Percentiles rank a stretch among this genome's conserved stretches.
These are phyloP conservation scores for Botrytis sinoallii DNA, from an alignment of 2,329 filamentous ascomycete genomes.

Conservation along the genomic window DNA sequence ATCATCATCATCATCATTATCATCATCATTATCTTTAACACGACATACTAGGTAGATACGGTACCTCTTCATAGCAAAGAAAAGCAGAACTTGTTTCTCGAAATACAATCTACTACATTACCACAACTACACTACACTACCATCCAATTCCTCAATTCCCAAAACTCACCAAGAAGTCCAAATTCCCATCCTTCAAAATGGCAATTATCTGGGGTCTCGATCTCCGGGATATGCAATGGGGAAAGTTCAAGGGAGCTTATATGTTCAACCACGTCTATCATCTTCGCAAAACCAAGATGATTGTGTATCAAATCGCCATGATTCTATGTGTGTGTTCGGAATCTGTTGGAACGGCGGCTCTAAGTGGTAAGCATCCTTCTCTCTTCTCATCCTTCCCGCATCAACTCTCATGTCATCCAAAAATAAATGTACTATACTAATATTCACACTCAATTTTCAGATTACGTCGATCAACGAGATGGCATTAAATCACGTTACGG, in stretches of 20 bases:
- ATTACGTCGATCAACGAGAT: slow-evolving; percentile 54
- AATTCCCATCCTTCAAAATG: neutral
- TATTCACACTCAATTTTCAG: slow-evolving; percentile 33
- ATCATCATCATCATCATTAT: neutral
- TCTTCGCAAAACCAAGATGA: slow-evolving; percentile 55
- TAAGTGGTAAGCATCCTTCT: slow-evolving; percentile 45
- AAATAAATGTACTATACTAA: neutral
- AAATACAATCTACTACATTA: neutral
- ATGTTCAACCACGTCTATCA: slow-evolving; percentile 57
- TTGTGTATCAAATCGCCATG: slow-evolving; percentile 58
- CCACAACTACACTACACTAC: neutral
- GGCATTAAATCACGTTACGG: slow-evolving; percentile 43
- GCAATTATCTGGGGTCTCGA: slow-evolving; percentile 55
- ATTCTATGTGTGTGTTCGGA: slow-evolving; percentile 56
- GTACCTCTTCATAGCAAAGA: neutral
- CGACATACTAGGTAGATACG: neutral
- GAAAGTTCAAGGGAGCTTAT: slow-evolving; percentile 54
- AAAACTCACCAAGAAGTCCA: too few relatives aligned
- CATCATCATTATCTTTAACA: neutral
- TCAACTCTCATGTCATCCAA: neutral
- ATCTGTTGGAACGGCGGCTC: slow-evolving; percentile 52
- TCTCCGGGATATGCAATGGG: slow-evolving; percentile 55
- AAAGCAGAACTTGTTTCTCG: neutral
- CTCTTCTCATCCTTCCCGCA: neutral
- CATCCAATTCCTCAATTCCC: neutral